Base-by-base conservation (phyloP, 2,329 filamentous ascomycete species). In the Ceratocystis ficicola region DNA sequence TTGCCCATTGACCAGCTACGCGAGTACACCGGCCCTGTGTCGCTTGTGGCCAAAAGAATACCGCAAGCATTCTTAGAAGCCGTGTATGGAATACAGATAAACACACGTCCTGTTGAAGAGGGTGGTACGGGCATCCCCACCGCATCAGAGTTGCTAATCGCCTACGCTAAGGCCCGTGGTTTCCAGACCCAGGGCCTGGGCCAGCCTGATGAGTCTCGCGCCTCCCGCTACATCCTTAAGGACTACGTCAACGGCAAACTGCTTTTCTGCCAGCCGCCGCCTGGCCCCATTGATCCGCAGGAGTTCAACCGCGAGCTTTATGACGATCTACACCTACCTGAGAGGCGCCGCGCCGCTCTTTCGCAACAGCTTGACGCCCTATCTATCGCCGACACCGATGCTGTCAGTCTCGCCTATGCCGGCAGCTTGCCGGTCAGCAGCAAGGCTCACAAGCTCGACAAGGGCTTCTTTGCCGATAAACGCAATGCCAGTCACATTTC, bases 161-260 rank as follows among this genome's bases (percentile, higher is more conserved):
- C 93, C 2, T 97, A 96, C 72, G 94, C 94, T 44, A 84, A 83
- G 65, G 94, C 94, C 17, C 82, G 95, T 73, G 94, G 94, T 10
- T 99, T 95, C 78, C 86, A 88, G 67, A 96, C 92, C 4, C 86
- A 89, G 65, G 94, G 94, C 72, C 83, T 89, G 44, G 93, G 94
- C 7, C 89, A 94, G 73, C 93, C 94, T 0, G 94, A 99, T 72
- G 91, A 96, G 78, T 95, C 91, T 1, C 84, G 94, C 71, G 94
- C 94, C 5, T 91, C 93, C 3, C 84, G 94, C 64, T 88, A 90
- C 70, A 82, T 99, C 17, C 82, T 99, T 30, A 99, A 99, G 75
- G 94, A 99, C 77, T 99, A 97, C 72, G 94, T 99, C 70, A 95
- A 88, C 73, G 94, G 94, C 69, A 97, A 96, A 77, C 83, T 99